A percentile compares a stretch with the other conserved stretches of the same genome.
Evolutionary conservation across 2,329 filamentous ascomycete species (phyloP).

Genomic region (Botrytis aclada): DNA sequence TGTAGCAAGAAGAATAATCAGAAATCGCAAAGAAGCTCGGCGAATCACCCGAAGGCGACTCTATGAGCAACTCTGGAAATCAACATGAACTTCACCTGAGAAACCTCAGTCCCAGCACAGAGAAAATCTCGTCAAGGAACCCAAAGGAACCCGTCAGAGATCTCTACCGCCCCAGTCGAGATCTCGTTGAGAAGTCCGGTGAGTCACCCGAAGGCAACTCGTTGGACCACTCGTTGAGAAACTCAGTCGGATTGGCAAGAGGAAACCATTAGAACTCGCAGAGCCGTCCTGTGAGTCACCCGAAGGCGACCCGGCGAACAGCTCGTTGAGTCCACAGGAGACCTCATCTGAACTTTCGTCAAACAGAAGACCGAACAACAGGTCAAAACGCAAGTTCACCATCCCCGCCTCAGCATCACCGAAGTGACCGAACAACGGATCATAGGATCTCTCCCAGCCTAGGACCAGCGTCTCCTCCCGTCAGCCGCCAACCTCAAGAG

Average conservation of each 20-base stretch:
- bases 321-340: neutral
- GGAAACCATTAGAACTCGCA: neutral
- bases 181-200: neutral
- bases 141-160: neutral
- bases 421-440: slow-evolving; percentile 14
- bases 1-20: slow-evolving; percentile 11
- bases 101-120: slow-evolving; percentile 10
- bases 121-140: slow-evolving; percentile 1
- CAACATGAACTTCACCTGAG: slow-evolving; percentile 8
- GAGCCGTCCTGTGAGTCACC: neutral
- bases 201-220: neutral
- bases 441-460: slow-evolving; percentile 8
- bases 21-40: neutral
- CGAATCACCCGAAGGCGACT: neutral
- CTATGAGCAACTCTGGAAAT: neutral
- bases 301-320: neutral
- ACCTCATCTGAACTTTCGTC: slow-evolving; percentile 7
- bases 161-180: neutral
- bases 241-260: slow-evolving; percentile 3
- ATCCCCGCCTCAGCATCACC: slow-evolving; percentile 16
- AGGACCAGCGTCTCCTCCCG: neutral
- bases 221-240: neutral
- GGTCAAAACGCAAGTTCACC: slow-evolving; percentile 16
- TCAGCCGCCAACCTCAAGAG: neutral
- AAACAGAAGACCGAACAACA: slow-evolving; percentile 11